Conservation (phyloP, 176 grass and related monocot genomes). For the Saccharum spontaneum region DNA sequence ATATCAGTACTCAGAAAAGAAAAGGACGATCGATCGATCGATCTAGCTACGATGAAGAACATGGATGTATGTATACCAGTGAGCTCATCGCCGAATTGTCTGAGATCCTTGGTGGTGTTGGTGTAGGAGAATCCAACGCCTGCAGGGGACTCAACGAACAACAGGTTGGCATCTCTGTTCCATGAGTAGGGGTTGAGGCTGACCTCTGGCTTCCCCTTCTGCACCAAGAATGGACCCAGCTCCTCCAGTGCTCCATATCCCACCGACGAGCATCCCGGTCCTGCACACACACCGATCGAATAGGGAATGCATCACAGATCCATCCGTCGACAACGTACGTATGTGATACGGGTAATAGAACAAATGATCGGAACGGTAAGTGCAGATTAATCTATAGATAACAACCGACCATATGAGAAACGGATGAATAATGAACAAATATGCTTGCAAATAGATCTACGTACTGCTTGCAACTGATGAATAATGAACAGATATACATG, state of each 20-base stretch:
- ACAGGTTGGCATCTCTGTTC: conserved; percentile 84
- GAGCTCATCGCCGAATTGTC: conserved; percentile 60
- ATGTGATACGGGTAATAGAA: no score
- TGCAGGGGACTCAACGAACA: conserved; percentile 85
- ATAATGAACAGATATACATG: neutral
- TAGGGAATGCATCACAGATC: neutral
- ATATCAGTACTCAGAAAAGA: neutral
- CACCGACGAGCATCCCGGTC: conserved; percentile 71
- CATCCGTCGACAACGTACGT: neutral
- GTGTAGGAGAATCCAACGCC: conserved; percentile 91
- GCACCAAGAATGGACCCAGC: conserved; percentile 62
- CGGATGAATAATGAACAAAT: no score
- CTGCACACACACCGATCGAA: neutral
- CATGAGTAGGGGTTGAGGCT: conserved; percentile 52
- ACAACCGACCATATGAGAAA: no score
- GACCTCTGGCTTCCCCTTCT: conserved; percentile 45
- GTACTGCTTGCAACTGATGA: no score
- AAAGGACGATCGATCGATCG: neutral
- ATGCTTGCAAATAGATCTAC: no score
- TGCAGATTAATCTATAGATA: no score
- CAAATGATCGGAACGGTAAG: no score
- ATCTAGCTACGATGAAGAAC: neutral
- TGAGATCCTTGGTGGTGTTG: conserved; percentile 70
- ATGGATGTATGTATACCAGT: conserved; percentile 30
- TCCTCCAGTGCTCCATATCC: conserved; percentile 66